phyloP scores from a whole-genome alignment of 1,284 basidiomycete genomes.

The Acaromyces ingoldii region DNA sequence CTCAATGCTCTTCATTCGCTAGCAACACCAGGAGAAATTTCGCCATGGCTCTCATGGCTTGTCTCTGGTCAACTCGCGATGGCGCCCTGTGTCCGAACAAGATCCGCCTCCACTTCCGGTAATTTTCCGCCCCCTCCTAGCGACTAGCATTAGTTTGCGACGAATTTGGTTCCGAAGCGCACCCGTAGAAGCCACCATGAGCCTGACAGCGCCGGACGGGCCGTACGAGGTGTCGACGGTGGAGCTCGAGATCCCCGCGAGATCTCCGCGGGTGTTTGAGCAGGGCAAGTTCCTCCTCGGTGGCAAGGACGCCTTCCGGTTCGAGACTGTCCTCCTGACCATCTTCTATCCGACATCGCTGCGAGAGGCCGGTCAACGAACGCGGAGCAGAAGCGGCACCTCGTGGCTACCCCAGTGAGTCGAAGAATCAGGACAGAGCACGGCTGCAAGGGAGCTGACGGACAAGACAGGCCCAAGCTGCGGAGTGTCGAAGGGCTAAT shows the following conservation, averaged over 20 bases:
- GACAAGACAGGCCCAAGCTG: slow-evolving; percentile 15
- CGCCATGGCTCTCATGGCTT: too few species aligned
- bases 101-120: too few species aligned
- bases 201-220: slow-evolving; percentile 10
- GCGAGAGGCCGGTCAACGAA: background rate
- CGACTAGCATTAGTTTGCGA: too few species aligned
- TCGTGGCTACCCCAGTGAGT: background rate
- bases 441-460: background rate
- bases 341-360: slow-evolving; percentile 31
- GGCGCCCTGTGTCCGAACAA: too few species aligned
- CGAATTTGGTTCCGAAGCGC: too few species aligned
- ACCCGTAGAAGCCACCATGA: too few species aligned
- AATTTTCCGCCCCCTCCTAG: too few species aligned
- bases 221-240: slow-evolving; percentile 29
- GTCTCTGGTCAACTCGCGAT: too few species aligned
- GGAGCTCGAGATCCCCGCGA: slow-evolving; percentile 28
- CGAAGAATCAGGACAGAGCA: background rate
- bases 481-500: slow-evolving; percentile 31
- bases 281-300: slow-evolving; percentile 9
- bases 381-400: background rate
- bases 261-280: slow-evolving; percentile 5
- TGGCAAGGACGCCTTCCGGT: slow-evolving; percentile 19
- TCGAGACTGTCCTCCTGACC: slow-evolving; percentile 34
- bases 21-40: too few species aligned
- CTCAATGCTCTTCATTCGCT: too few species aligned